Percentiles rank a stretch among this genome's conserved stretches.
These are phyloP conservation scores for Leishmania tropica DNA, from an alignment of 208 protist genomes.

Conservation along the genomic window DNA sequence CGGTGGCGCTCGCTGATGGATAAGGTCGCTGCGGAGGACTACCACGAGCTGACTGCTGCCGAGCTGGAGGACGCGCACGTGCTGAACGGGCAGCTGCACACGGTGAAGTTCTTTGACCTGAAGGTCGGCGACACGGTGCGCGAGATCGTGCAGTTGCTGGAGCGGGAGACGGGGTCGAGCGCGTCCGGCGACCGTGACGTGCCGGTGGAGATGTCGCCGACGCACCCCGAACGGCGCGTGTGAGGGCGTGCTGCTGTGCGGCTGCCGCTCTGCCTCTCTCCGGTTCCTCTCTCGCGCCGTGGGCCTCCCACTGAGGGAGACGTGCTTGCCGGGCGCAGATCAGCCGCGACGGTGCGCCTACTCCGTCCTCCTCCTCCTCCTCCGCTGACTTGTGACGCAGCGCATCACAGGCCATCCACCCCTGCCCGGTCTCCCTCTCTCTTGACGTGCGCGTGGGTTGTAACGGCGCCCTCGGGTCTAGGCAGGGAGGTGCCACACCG, in stretches of 20 bases:
- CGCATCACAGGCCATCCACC: not conserved
- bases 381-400: not conserved
- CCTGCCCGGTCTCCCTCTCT: not conserved
- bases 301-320: not conserved
- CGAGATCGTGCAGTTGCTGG: slow-evolving; percentile 72
- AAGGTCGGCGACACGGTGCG: slow-evolving; percentile 86
- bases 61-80: slow-evolving; percentile 65
- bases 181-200: slow-evolving; percentile 57
- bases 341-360: not conserved
- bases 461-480: not conserved
- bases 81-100: slow-evolving; percentile 83
- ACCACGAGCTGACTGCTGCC: slow-evolving; percentile 55
- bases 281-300: not conserved
- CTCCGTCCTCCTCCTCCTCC: not conserved
- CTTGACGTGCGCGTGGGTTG: not conserved
- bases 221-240: slow-evolving; percentile 81
- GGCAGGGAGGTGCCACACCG: not conserved
- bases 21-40: slow-evolving; percentile 73
- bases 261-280: not conserved
- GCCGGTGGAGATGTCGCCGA: slow-evolving; percentile 54
- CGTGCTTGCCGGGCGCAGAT: not conserved
- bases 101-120: slow-evolving; percentile 86
- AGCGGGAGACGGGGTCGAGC: slow-evolving; percentile 49
- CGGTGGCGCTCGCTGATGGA: slow-evolving; percentile 84
- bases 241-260: slow-evolving; percentile 29